Base-by-base conservation (phyloP, 495 filamentous ascomycete genomes). In the Aspergillus haitiensis region DNA sequence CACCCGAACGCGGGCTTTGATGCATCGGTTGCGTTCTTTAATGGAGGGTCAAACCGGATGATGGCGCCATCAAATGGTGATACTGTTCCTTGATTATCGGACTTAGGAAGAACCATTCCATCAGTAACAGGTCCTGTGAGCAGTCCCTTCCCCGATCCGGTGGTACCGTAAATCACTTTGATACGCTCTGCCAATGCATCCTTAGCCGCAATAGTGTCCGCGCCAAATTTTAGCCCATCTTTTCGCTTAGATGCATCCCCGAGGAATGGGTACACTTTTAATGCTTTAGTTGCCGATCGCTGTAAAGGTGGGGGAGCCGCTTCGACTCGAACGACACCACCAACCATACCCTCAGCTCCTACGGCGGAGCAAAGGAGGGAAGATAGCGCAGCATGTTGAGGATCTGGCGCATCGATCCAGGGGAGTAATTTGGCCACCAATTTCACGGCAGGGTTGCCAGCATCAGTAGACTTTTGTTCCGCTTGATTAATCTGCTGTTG, bases 331-430 rank as follows among this genome's bases (percentile, higher is more conserved):
- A 94, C 79, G 57, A 97, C 84, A 13, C 91, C 91, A n/a, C 94
- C 94, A 18, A 96, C 89, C 27, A 96, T 79, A 4, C 84, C 85
- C 39, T 84, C 74, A 32, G 83, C 83, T 9, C 84, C 83, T 34
- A 98, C 80, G 5, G 86, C 81, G 7, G 83, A 82, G 66, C 89
- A 92, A 7, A 98, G 73, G 4, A 86, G 68, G 2, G 86, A 81
- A 11, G 94, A 97, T 34, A 98, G 79, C 15, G 88, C 89, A 59
- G 81, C 81, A 57, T 93, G 91, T 51, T 85, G 83, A 31, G 81
- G 84, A 65, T 95, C 89, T 4, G 93, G 93, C 0, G 92, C 89
- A 66, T 95, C 89, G 36, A 92, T 84, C 95, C 95, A 98, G 1
- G 82, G 72, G 49, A 82, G 70, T 5, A 97, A 66, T 52, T 82